Percentiles rank a stretch among this genome's conserved stretches.
phyloP scores from a whole-genome alignment of 1,139 yeast genomes.

The Taphrina deformans region DNA sequence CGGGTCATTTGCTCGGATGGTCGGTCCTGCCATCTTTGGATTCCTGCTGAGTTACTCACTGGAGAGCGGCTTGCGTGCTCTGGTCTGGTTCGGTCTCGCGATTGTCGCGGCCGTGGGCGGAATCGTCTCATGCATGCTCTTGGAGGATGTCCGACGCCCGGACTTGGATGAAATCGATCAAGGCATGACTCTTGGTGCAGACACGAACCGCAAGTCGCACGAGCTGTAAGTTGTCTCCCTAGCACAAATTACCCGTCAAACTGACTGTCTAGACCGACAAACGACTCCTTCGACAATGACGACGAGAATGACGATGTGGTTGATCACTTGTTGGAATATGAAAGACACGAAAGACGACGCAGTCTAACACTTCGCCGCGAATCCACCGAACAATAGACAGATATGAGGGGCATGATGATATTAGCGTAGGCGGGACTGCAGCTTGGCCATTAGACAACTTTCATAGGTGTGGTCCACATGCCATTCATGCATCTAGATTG shows the following conservation, averaged over 20 bases:
- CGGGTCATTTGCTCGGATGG: conserved; percentile 57
- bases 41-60: conserved; percentile 23
- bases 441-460: background rate
- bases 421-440: background rate
- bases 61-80: background rate
- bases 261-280: background rate
- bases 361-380: background rate
- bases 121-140: conserved; percentile 9
- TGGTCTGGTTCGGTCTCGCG: conserved; percentile 25
- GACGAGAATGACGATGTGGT: conserved; percentile 3
- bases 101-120: conserved; percentile 3
- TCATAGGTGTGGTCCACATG: no score
- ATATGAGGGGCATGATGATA: background rate
- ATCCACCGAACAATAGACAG: background rate
- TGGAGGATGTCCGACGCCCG: conserved; percentile 9
- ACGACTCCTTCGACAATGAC: background rate
- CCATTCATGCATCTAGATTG: no score
- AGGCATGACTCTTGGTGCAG: background rate
- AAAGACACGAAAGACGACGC: background rate
- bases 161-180: conserved; percentile 4
- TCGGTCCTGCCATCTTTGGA: conserved; percentile 52
- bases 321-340: background rate
- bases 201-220: background rate
- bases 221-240: background rate
- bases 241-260: no score